Conservation (phyloP, 306 rosid genomes). For the Parietaria judaica region DNA sequence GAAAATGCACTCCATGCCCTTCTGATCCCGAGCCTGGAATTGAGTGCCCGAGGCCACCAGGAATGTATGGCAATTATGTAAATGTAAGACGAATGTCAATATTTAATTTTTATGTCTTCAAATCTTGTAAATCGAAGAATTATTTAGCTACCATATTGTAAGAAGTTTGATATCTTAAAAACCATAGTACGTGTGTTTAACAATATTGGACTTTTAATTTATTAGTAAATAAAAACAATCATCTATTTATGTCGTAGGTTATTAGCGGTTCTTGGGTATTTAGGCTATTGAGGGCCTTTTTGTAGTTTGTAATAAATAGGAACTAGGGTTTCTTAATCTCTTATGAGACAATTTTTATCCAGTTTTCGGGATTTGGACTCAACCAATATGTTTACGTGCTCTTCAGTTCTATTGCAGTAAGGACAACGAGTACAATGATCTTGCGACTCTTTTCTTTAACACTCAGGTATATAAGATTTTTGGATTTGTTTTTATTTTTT, state of each 20-base stretch:
- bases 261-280: not conserved
- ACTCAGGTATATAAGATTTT: slow-evolving; percentile 53
- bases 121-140: too few relatives aligned
- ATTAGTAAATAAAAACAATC: too few relatives aligned
- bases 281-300: slow-evolving; percentile 8
- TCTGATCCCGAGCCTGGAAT: slow-evolving; percentile 55
- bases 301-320: not conserved
- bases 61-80: slow-evolving; percentile 92
- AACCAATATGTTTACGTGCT: slow-evolving; percentile 1
- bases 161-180: too few relatives aligned
- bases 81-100: slow-evolving; percentile 54
- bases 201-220: too few relatives aligned
- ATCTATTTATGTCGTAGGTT: too few relatives aligned
- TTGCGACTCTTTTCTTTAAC: slow-evolving; percentile 95
- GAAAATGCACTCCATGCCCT: slow-evolving; percentile 88
- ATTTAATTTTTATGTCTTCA: not conserved
- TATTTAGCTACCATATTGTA: too few relatives aligned
- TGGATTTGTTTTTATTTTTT: slow-evolving; percentile 11
- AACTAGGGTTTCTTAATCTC: not conserved
- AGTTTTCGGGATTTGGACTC: too few relatives aligned
- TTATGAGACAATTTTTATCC: not conserved
- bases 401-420: slow-evolving; percentile 83
- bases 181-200: too few relatives aligned
- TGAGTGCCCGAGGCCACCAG: slow-evolving; percentile 92
- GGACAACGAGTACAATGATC: slow-evolving; percentile 91